Conservation (phyloP, 495 filamentous ascomycete genomes). For the Aspergillus campestris region DNA sequence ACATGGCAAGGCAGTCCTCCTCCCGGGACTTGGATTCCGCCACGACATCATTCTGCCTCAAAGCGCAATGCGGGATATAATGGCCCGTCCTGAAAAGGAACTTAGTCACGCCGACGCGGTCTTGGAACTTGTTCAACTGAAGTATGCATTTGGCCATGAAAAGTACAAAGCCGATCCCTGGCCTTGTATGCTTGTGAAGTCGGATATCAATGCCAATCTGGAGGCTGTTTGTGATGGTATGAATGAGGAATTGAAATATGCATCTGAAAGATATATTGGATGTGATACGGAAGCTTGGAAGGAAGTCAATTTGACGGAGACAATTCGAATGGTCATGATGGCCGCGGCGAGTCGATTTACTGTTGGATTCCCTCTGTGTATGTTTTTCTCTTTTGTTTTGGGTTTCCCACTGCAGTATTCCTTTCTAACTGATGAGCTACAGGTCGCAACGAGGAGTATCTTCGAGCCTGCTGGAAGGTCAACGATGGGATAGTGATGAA, state of each 20-base stretch:
- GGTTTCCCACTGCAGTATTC: neutral
- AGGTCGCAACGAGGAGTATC: constrained; percentile 22
- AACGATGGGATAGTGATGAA: constrained; percentile 17
- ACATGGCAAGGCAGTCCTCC: constrained; percentile 20
- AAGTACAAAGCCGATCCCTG: constrained; percentile 15
- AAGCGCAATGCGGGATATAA: constrained; percentile 12
- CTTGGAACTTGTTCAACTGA: constrained; percentile 16
- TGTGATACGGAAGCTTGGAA: constrained; percentile 19
- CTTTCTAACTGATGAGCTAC: neutral
- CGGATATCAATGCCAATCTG: constrained; percentile 15
- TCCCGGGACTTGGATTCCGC: constrained; percentile 25
- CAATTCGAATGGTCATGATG: constrained; percentile 22
- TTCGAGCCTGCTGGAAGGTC: constrained; percentile 10
- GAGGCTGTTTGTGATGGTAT: constrained; percentile 12
- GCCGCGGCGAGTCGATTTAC: constrained; percentile 29
- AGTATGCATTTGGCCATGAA: constrained; percentile 17
- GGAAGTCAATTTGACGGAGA: constrained; percentile 19
- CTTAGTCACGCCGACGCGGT: constrained; percentile 15
- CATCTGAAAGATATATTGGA: constrained; percentile 19
- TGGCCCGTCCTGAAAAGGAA: constrained; percentile 18
- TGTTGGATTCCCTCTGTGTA: constrained; percentile 31
- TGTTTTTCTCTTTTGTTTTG: no score
- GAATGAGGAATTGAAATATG: constrained; percentile 18
- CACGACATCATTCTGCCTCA: constrained; percentile 24
- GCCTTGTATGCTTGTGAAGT: constrained; percentile 17